Evolutionary conservation across 345 rosid genomes (phyloP).

Genomic region (Eucalyptus brandiana): DNA sequence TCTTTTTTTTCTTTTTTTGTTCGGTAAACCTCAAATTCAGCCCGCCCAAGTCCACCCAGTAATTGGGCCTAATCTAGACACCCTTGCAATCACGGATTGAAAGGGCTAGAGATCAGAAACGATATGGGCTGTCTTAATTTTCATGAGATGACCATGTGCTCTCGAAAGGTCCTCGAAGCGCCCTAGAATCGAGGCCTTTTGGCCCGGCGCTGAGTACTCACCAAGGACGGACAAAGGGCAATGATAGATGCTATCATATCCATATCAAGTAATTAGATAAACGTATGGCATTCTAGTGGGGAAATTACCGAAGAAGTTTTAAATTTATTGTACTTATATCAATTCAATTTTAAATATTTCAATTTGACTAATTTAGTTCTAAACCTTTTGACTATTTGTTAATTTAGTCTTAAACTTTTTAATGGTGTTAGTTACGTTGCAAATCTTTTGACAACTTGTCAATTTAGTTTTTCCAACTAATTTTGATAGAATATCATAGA

Average conservation of each 20-base stretch:
- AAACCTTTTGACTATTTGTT: too few species aligned
- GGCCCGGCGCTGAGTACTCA: not conserved
- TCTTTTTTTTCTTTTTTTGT: not conserved
- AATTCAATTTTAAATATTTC: too few species aligned
- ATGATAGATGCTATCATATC: not conserved
- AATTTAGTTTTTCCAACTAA: too few species aligned
- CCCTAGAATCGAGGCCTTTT: not conserved
- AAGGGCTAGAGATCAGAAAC: not conserved
- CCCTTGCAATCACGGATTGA: not conserved
- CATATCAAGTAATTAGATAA: too few species aligned
- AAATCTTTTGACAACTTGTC: too few species aligned
- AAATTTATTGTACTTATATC: too few species aligned
- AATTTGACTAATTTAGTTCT: too few species aligned
- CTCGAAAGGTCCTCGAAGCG: not conserved
- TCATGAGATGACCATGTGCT: not conserved
- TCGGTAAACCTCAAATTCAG: not conserved
- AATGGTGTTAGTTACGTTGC: accelerated
- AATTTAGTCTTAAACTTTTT: too few species aligned
- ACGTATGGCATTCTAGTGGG: too few species aligned
- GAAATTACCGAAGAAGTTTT: too few species aligned
- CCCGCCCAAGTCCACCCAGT: not conserved
- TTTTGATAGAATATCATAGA: too few species aligned
- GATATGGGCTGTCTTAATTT: too few species aligned
- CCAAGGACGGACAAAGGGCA: not conserved
- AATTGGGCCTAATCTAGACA: not conserved